Base-by-base conservation (phyloP, 2,329 filamentous ascomycete genomes). In the Graphiopsis chlorocephala region DNA sequence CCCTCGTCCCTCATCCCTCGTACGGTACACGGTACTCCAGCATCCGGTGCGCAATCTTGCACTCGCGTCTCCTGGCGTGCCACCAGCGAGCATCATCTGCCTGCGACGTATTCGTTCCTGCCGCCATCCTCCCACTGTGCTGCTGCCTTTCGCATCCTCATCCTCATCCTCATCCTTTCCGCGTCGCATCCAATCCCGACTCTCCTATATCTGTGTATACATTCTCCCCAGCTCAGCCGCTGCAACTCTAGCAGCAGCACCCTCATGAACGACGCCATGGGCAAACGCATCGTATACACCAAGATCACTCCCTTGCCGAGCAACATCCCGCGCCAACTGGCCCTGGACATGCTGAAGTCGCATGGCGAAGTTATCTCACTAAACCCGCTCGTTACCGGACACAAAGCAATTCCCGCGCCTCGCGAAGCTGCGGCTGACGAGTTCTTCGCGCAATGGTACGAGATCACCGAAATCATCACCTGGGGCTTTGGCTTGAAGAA, bases 381-480 rank as follows among this genome's bases (percentile, higher is more conserved):
- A 66, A 90, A 90, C 71, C 88, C 88, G 4, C 84, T 91, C 58
- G 88, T 91, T 29, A 83, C 89, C 65, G 80, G 80, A 42, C 84
- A 88, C 78, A 85, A 85, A 68, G 78, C 86, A 65, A 88, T 90
- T 74, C 81, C 86, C 61, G 87, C 88, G 1, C 88, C 88, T 29
- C 87, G 87, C 77, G 82, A 88, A 77, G 88, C 88, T 68, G 83
- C 86, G 64, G 80, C 86, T 69, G 88, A 91, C 76, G 88, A 91
- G 76, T 91, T 84, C 78, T 91, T 89, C 77, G 86, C 86, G 67
- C 89, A 88, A 31, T 91, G 88, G 88, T 91, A 91, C 75, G 87
- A 90, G 76, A 90, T 91, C 72, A 84, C 80, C 64, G 84, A 91
- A 80, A 84, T 87, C 71, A 88, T 91, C 66, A 88, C 90, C 73